Base-by-base conservation (phyloP, 2,329 filamentous ascomycete genomes). In the Fusarium mangiferae region DNA sequence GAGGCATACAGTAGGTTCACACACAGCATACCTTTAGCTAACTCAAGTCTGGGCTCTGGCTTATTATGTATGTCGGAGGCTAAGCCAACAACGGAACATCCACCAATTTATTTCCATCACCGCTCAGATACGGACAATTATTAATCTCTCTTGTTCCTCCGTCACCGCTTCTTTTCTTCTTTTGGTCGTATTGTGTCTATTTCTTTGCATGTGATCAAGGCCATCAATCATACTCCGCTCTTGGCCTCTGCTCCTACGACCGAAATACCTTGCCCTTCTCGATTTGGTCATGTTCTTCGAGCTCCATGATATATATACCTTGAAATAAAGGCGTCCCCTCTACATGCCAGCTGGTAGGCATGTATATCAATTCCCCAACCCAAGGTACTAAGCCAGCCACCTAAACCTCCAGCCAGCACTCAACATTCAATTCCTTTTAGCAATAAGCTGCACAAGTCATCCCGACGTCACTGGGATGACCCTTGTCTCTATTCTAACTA, bases 131-230 rank as follows among this genome's bases (percentile, higher is more conserved):
- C 30, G 46, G 54, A 28, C n/a, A 44, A 26, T 52, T 52, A 26
- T 52, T 52, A 26, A 28, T 62, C 45, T 67, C 30, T 68, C 44
- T 38, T 44, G 20, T 45, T 45, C 28, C 44, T 45, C 63, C 58
- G 69, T 72, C 69, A 72, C 69, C 69, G 69, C 69, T 68, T 68
- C 51, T 72, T 72, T 52, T 62, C 56, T 72, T 72, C 56, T 63
- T 58, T 58, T 54, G 36, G 39, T 28, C 33, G 42, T 62, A 61
- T 39, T 30, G 18, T 45, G 15, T 22, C 18, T 41, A 20, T 38
- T 22, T 56, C n/a, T 68, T 60, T 58, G 46, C 69, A 72, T 72
- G 69, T 72, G 68, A 72, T 72, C 46, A 35, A 44, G 41, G 24
- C 44, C 35, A 24, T 39, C 56, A 33, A 24, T 28, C 51, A n/a